Conservation (phyloP, 768 basidiomycete genomes). For the Nevesoporus exiguus region DNA sequence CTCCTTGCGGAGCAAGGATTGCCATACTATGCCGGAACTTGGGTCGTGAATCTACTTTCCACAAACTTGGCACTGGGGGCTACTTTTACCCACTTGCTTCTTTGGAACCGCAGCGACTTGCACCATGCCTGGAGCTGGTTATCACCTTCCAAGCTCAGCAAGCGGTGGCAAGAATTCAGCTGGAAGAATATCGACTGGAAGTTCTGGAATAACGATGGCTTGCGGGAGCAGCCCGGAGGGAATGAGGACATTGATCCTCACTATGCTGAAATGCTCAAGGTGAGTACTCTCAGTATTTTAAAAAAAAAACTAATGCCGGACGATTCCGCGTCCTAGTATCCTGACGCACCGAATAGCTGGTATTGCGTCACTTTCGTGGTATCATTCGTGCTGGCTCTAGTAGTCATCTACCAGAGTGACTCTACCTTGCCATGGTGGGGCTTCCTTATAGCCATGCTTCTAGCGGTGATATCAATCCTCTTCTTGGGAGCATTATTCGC, state of each 20-base stretch:
- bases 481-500: slow-evolving; percentile 54
- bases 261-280: slow-evolving; percentile 48
- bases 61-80: slow-evolving; percentile 37
- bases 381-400: background rate
- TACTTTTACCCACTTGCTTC: slow-evolving; percentile 46
- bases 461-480: slow-evolving; percentile 47
- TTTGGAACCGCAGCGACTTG: slow-evolving; percentile 55
- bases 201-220: slow-evolving; percentile 30
- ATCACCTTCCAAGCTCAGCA: slow-evolving; percentile 28
- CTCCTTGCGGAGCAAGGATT: slow-evolving; percentile 43
- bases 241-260: slow-evolving; percentile 51
- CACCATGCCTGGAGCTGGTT: slow-evolving; percentile 46
- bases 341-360: background rate
- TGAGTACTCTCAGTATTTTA: slow-evolving; percentile 17
- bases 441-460: slow-evolving; percentile 47
- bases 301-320: background rate
- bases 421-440: slow-evolving; percentile 62
- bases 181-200: slow-evolving; percentile 37
- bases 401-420: slow-evolving; percentile 38
- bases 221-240: slow-evolving; percentile 28
- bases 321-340: background rate
- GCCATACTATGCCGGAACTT: slow-evolving; percentile 30
- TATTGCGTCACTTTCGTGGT: background rate
- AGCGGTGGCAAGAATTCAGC: slow-evolving; percentile 19
- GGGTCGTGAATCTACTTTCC: slow-evolving; percentile 20